A percentile compares a stretch with the other conserved stretches of the same genome.
These are phyloP conservation scores for Meyerozyma guilliermondii DNA, from an alignment of 1,139 yeast species.

Conservation along the genomic window DNA sequence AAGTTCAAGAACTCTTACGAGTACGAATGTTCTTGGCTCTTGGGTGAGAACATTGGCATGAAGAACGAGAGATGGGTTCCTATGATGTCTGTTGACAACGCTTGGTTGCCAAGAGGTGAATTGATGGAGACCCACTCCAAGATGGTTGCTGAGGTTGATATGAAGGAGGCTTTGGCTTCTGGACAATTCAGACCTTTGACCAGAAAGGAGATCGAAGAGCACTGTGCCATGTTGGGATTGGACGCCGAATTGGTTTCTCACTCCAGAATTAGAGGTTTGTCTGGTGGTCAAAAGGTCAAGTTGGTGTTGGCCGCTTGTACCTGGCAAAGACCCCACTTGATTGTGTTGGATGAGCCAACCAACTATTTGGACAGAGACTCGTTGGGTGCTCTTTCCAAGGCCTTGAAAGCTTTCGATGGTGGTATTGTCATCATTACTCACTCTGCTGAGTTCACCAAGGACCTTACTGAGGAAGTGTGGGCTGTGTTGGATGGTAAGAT, in stretches of 20 bases:
- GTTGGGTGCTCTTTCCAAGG: constrained; percentile 98
- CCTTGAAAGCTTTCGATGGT: constrained; percentile 97
- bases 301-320: constrained; percentile 99
- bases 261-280: constrained; percentile 99
- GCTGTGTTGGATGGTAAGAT: constrained; percentile 95
- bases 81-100: constrained; percentile 99
- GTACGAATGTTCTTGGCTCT: constrained; percentile 94
- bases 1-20: constrained; percentile 99
- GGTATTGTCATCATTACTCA: constrained; percentile 99
- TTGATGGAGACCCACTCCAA: constrained; percentile 96
- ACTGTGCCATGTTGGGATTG: constrained; percentile 97
- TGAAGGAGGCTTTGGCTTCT: constrained; percentile 99
- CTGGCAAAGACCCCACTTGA: constrained; percentile 99
- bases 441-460: constrained; percentile 99
- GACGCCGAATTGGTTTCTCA: constrained; percentile 99
- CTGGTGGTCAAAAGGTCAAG: constrained; percentile 99
- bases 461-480: constrained; percentile 99
- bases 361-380: constrained; percentile 99
- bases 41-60: constrained; percentile 98
- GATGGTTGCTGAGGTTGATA: constrained; percentile 99
- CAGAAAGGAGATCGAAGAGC: constrained; percentile 98
- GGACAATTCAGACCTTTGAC: constrained; percentile 99
- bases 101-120: constrained; percentile 99
- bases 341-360: constrained; percentile 98
- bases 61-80: constrained; percentile 99